These are phyloP conservation scores for Ogataea pignaliae DNA, from an alignment of 805 yeast species.

Conservation along the genomic window DNA sequence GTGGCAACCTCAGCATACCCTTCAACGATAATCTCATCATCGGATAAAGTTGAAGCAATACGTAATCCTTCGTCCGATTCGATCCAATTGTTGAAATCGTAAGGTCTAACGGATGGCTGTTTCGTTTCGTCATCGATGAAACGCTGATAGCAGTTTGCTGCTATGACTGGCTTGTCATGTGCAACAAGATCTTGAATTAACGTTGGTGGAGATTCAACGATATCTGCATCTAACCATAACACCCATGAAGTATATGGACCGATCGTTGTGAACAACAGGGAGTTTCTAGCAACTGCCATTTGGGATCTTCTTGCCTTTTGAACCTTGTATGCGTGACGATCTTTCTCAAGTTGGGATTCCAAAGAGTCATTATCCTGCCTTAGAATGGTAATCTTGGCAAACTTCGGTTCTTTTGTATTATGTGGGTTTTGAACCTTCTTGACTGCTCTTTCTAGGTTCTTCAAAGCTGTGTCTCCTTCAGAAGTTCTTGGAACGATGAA, in stretches of 20 bases:
- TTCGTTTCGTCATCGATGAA: conserved; percentile 55
- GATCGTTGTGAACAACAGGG: conserved; percentile 80
- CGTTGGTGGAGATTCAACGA: conserved; percentile 80
- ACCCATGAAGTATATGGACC: conserved; percentile 94
- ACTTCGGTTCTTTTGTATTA: conserved; percentile 49
- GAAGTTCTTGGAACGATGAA: conserved; percentile 81
- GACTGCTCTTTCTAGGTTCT: conserved; percentile 68
- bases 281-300: conserved; percentile 95
- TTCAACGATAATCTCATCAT: conserved; percentile 91
- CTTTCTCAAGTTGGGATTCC: conserved; percentile 73
- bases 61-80: conserved; percentile 76
- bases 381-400: conserved; percentile 78
- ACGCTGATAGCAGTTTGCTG: conserved; percentile 92
- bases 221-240: conserved; percentile 93
- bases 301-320: conserved; percentile 86
- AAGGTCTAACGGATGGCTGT: conserved; percentile 66
- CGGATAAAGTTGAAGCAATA: conserved; percentile 66
- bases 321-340: conserved; percentile 79
- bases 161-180: conserved; percentile 82
- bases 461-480: conserved; percentile 79
- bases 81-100: conserved; percentile 95
- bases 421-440: conserved; percentile 64
- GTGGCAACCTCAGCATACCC: conserved; percentile 94
- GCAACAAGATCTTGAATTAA: conserved; percentile 81
- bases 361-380: conserved; percentile 86